A percentile compares a stretch with the other conserved stretches of the same genome.
phyloP scores from a whole-genome alignment of 2,329 filamentous ascomycete species.

The Rhytidhysteron rufulum region DNA sequence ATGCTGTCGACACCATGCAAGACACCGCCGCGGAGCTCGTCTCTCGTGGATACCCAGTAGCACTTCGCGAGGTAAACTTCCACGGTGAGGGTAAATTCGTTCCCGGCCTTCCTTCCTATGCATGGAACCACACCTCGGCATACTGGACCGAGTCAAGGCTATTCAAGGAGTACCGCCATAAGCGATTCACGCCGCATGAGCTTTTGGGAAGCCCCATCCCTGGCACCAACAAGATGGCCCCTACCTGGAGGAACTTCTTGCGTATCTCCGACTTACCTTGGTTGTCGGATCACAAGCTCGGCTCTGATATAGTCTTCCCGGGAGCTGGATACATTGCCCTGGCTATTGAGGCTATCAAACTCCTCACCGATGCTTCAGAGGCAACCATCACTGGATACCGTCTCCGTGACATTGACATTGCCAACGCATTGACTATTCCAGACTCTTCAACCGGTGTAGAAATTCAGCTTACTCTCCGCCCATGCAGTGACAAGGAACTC shows the following conservation, averaged over 20 bases:
- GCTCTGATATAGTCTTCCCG: no score
- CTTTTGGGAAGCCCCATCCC: constrained; percentile 13
- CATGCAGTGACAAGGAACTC: constrained; percentile 7
- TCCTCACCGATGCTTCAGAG: no score
- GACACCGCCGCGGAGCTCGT: no score
- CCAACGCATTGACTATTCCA: constrained; percentile 11
- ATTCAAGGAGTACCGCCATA: constrained; percentile 15
- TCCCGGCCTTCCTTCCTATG: constrained; percentile 26
- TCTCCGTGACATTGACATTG: constrained; percentile 13
- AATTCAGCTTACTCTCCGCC: constrained; percentile 22
- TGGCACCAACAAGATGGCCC: constrained; percentile 12
- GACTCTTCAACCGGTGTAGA: constrained; percentile 24
- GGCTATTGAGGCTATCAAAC: no score
- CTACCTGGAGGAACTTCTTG: constrained; percentile 21
- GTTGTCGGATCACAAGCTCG: constrained; percentile 4
- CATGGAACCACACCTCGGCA: constrained; percentile 27
- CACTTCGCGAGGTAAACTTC: constrained; percentile 14
- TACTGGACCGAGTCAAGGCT: constrained; percentile 24
- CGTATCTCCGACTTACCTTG: constrained; percentile 6
- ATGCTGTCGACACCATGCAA: no score
- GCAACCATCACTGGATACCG: no score
- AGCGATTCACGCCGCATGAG: constrained; percentile 10
- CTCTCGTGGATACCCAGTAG: constrained; percentile 9
- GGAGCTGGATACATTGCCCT: no score
- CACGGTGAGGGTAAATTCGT: not conserved